Conservation (phyloP, 129 eudicot species). For the Lonicera japonica region DNA sequence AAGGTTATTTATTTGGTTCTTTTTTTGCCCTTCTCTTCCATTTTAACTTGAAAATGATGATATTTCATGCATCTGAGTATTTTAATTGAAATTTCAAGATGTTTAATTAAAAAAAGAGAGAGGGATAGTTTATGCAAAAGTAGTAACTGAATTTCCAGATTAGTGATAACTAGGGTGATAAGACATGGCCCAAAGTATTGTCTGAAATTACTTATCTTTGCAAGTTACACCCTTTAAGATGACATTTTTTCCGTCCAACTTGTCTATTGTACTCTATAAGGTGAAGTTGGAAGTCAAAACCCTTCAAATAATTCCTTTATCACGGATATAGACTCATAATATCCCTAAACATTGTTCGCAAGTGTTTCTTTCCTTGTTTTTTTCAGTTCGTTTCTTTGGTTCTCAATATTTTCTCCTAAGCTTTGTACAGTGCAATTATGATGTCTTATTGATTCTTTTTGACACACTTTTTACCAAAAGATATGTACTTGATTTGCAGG, state of each 20-base stretch:
- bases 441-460: background rate
- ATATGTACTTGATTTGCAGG: slow-evolving; percentile 37
- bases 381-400: background rate
- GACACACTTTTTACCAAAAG: background rate
- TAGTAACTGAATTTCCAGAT: no score
- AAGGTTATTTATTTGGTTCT: slow-evolving; percentile 40
- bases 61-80: background rate
- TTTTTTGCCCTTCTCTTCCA: background rate
- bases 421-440: background rate
- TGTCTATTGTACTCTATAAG: no score
- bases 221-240: no score
- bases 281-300: no score
- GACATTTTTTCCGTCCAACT: no score
- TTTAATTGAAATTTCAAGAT: no score
- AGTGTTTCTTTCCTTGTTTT: background rate
- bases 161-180: no score
- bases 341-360: background rate
- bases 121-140: no score
- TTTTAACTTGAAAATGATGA: background rate
- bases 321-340: background rate
- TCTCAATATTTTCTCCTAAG: background rate
- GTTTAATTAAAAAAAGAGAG: no score
- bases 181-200: no score
- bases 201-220: no score
- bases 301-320: background rate